Evolutionary conservation across 768 basidiomycete species (phyloP), one percentile per base, ranked within the genome.

Genomic region (Boletellus ananiceps): DNA sequence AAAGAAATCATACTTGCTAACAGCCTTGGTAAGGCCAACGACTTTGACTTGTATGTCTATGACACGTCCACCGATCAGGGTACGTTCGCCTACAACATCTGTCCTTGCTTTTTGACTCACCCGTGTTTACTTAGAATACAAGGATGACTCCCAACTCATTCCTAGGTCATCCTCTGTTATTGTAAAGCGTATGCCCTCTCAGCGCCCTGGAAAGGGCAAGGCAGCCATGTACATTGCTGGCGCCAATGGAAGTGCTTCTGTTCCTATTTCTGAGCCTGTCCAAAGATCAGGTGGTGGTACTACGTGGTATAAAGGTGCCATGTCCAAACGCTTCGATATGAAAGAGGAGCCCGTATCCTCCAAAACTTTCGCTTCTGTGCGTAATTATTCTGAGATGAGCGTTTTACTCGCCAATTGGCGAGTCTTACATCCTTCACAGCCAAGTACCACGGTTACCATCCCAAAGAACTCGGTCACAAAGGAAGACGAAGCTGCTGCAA

Each of bases 1-100:
- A 90, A 86, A 77, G 96, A 98, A 73, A 91, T 99, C 66, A 95
- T 99, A 63, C 74, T 95, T 63, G 88, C 88, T 66, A 97, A 97
- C 67, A 93, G 87, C 67, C 83, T 99, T 72, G 87, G 86, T 74
- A 94, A 93, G 77, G 93, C 91, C 50, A 92, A 87, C 65, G 96
- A 99, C 66, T 97, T 98, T 75, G 96, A 99, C 71, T 79, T 99
- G 21, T 81, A 82, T 45, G 76, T 98, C 34, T 87, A 83, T 66
- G 93, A 97, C 63, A 72, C 82, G 40, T 82, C 86, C 32, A 84
- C 88, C 8, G 87, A 88, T 52, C 91, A 99, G 82, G 96, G 96
- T 95, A 61, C 48, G 70, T 46, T 21, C 16, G 15, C 36, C 36
- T n/a, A 0, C 27, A 16, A 14, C 21, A 18, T 45, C 23, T 3